These are phyloP conservation scores for Metschnikowia cerradonensis DNA, from an alignment of 805 yeast species.

Conservation along the genomic window DNA sequence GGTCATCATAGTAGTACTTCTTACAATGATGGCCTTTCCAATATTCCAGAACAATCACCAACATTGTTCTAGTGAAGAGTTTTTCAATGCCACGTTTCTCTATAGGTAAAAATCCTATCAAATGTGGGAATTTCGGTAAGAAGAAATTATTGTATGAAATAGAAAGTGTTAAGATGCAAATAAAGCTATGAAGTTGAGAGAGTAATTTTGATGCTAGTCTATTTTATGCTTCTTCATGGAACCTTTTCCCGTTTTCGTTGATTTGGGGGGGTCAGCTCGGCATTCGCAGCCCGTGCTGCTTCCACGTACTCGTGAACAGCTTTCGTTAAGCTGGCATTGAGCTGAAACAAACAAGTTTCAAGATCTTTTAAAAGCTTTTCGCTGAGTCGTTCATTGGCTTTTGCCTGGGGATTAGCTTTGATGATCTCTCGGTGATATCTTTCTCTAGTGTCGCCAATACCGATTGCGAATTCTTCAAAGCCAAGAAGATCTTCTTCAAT, in stretches of 20 bases:
- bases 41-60: no score
- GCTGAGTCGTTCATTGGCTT: constrained; percentile 26
- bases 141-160: no score
- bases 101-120: no score
- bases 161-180: not conserved
- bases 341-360: constrained; percentile 28
- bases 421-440: constrained; percentile 16
- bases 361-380: constrained; percentile 34
- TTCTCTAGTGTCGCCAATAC: constrained; percentile 27
- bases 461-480: constrained; percentile 32
- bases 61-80: no score
- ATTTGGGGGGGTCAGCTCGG: constrained; percentile 18
- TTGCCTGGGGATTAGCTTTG: constrained; percentile 15
- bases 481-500: constrained; percentile 34
- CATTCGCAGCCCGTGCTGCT: constrained; percentile 23
- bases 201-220: not conserved
- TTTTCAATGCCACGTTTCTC: no score
- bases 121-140: no score
- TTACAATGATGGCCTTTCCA: no score
- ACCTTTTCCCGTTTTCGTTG: constrained; percentile 36
- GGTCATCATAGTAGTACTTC: no score
- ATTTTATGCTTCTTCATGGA: constrained; percentile 12
- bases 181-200: not conserved
- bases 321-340: constrained; percentile 29
- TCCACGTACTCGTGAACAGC: constrained; percentile 34